phyloP scores from a whole-genome alignment of 768 basidiomycete species.

The Suillus cothurnatus region DNA sequence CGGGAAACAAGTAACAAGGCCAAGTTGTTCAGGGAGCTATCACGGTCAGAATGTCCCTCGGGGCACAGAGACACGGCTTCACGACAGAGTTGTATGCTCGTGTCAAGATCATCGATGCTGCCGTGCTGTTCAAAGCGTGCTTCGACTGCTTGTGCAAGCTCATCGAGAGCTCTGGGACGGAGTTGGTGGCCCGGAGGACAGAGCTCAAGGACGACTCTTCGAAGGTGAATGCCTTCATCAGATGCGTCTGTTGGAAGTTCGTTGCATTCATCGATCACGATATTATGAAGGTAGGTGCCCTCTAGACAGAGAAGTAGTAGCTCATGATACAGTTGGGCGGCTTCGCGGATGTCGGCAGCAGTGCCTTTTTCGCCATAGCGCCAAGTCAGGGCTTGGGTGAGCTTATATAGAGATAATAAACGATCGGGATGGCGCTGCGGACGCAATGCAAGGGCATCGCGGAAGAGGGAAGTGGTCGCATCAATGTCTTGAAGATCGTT shows the following conservation, averaged over 20 bases:
- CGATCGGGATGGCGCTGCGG: not conserved
- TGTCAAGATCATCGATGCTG: not conserved
- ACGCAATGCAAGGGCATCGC: not conserved
- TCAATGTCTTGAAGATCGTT: not conserved
- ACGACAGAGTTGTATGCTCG: not conserved
- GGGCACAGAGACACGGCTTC: not conserved
- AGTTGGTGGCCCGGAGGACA: not conserved
- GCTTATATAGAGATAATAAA: not conserved
- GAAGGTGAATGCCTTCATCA: not conserved
- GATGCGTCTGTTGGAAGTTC: not conserved
- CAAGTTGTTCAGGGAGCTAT: not conserved
- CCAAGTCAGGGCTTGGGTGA: not conserved
- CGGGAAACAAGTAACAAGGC: not conserved
- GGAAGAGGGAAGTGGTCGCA: not conserved
- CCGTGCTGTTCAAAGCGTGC: not conserved
- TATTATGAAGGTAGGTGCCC: not conserved
- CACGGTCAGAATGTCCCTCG: not conserved
- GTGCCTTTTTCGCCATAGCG: not conserved
- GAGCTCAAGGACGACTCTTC: not conserved
- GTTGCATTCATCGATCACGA: not conserved
- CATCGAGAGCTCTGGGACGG: not conserved
- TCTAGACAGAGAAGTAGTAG: not conserved
- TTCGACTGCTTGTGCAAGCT: not conserved
- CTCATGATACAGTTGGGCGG: not conserved
- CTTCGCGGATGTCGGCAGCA: not conserved